Base-by-base conservation (phyloP, 768 basidiomycete genomes). In the Russula griseocarnosa region DNA sequence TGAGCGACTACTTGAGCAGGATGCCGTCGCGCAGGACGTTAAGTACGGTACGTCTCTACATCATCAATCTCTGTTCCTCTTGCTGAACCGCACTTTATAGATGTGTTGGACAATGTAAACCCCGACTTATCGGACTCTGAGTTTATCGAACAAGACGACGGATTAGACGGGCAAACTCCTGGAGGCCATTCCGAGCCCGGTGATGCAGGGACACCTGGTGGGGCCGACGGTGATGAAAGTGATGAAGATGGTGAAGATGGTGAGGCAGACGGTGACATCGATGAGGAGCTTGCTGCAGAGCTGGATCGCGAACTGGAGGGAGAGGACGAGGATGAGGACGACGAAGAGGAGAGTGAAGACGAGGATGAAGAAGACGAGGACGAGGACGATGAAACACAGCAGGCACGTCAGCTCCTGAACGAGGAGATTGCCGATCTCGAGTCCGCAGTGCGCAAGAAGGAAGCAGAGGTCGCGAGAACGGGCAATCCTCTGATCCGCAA, bases 361-460 rank as follows among this genome's bases (percentile, higher is more conserved):
- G 86, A 87, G 0, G 85, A 88, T 0, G 88, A 90, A 14, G 89
- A 84, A 30, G 85, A 92, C 3, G 90, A 92, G 22, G 91, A 91
- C 3, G 90, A 92, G 54, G 91, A 92, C 55, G 91, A 92, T 52
- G 86, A 85, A 36, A 82, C 69, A 13, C 76, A 79, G 3, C 91
- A 93, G 72, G 85, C 87, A 40, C 84, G 86, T 72, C 90, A 88
- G 68, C 73, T 95, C 44, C 74, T 96, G 66, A 90, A 87, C 68
- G 94, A 94, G 70, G 94, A 96, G 74, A 93, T 95, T 55, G 79
- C 85, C 53, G 94, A 96, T 73, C 76, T 97, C 67, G 90, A 96
- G 74, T 86, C 86, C 54, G 94, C 93, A 3, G 89, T 95, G 14
- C 79, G 84, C 49, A 90, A 91, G 82, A 96, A 95, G 77, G 82